phyloP scores from a whole-genome alignment of 352 stramenopile species.

The Blastocystis hominis region DNA sequence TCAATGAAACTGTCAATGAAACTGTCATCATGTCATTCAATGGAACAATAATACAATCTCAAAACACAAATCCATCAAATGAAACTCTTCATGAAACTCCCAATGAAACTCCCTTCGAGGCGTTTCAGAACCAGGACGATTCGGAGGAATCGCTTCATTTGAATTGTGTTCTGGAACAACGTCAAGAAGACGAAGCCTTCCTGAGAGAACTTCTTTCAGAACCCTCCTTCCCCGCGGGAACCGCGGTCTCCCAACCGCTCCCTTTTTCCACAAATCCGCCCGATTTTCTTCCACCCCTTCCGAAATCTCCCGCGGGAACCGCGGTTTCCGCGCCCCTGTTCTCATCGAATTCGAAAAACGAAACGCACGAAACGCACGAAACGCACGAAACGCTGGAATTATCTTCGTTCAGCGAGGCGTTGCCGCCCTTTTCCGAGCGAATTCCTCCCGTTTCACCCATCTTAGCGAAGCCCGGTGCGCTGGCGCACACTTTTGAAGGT shows the following conservation, averaged over 20 bases:
- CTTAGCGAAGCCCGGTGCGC: not conserved
- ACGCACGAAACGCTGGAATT: too few species aligned
- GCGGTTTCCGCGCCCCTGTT: not conserved
- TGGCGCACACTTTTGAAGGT: not conserved
- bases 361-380: not conserved
- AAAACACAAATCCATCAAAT: too few species aligned
- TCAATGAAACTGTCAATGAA: conserved; percentile 95
- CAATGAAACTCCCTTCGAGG: conserved; percentile 1
- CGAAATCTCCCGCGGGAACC: not conserved
- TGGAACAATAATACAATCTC: too few species aligned
- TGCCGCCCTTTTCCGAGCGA: not conserved
- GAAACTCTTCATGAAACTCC: not conserved
- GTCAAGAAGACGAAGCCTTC: conserved; percentile 2
- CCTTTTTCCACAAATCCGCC: not conserved
- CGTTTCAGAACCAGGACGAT: not conserved
- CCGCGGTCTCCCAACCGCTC: not conserved
- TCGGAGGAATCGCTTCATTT: not conserved
- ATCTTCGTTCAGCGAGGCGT: too few species aligned
- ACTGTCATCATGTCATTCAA: too few species aligned
- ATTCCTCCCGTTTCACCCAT: not conserved
- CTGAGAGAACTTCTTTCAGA: not conserved
- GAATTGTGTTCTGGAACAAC: not conserved
- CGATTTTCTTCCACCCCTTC: not conserved
- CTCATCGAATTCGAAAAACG: not conserved
- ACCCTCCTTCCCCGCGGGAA: not conserved